Base-by-base conservation (phyloP, 495 filamentous ascomycete species). In the Cryomyces antarcticus region DNA sequence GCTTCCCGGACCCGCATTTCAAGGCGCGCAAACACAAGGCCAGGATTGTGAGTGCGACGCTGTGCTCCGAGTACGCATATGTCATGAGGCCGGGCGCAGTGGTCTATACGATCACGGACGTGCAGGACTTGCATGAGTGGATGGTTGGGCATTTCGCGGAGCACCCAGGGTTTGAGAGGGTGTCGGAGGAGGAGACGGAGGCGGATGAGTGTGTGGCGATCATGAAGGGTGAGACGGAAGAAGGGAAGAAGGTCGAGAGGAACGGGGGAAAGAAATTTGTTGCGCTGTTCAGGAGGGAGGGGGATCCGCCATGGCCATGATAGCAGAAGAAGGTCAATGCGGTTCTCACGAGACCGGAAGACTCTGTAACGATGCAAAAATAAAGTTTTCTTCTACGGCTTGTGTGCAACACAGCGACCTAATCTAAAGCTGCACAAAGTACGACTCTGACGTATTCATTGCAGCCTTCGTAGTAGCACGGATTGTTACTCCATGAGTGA, bases 1-100 rank as follows among this genome's bases (percentile, higher is more conserved):
- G 89, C 65, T 97, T 97, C 62, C 89, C 89, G 0, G 89, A 97
- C 55, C 89, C 89, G 47, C 89, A 97, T 58, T 97, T 97, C 67
- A 97, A 97, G 64, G 73, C 79, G 27, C 75, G 88, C 41, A 97
- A 97, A 63, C 92, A 94, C 62, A 97, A 96, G 61, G 84, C 85
- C 43, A 66, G 89, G 5, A 97, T 97, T 53, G 78, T 97, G 24
- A 84, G 80, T n/a, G 68, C 79, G 39, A 82, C 79, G 5, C 64
- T 97, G 44, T 82, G 80, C 52, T 79, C 82, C 0, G 89, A 97
- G 60, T 97, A 97, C 59, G 89, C 89, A 0, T 97, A 82, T 55
- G 80, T 80, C 6, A 51, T 97, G 47, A 65, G 68, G 39, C 85
- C 85, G 0, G 84, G 83, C 4, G 89, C 89, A 3, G 66, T 86